Evolutionary conservation across 805 yeast species (phyloP).

Genomic region (Teunomyces stri): DNA sequence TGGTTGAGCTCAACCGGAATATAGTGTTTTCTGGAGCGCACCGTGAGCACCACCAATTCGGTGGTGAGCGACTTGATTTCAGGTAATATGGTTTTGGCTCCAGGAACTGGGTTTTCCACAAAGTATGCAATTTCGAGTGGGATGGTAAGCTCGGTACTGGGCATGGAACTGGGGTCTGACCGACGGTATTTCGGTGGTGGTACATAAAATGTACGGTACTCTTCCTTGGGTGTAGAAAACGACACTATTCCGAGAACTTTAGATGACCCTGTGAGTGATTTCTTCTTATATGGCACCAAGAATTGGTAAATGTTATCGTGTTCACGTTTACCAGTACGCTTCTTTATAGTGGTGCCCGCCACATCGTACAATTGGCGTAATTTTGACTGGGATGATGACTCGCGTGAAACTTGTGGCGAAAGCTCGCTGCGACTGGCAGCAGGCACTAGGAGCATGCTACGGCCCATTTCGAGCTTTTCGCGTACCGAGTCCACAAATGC

Average conservation of each 20-base stretch:
- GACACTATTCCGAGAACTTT: constrained; percentile 31
- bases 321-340: constrained; percentile 13
- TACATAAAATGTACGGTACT: constrained; percentile 26
- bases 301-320: constrained; percentile 29
- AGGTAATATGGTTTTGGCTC: constrained; percentile 22
- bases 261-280: constrained; percentile 30
- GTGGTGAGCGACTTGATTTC: constrained; percentile 32
- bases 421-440: constrained; percentile 9
- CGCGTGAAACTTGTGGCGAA: constrained; percentile 19
- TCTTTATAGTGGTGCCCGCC: constrained; percentile 19
- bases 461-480: constrained; percentile 25
- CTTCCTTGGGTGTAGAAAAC: constrained; percentile 33
- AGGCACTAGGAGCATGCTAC: constrained; percentile 14
- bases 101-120: constrained; percentile 6
- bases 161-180: not conserved
- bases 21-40: constrained; percentile 31
- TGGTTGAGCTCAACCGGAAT: constrained; percentile 42
- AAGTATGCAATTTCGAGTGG: constrained; percentile 34
- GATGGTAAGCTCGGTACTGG: constrained; percentile 19
- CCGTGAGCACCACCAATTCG: constrained; percentile 37
- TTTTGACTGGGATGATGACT: constrained; percentile 13
- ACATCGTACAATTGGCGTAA: constrained; percentile 32
- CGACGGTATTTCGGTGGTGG: constrained; percentile 31
- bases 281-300: constrained; percentile 31
- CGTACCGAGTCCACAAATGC: constrained; percentile 34